These are phyloP conservation scores for Penicillium roqueforti DNA, from an alignment of 495 filamentous ascomycete genomes.

Conservation along the genomic window DNA sequence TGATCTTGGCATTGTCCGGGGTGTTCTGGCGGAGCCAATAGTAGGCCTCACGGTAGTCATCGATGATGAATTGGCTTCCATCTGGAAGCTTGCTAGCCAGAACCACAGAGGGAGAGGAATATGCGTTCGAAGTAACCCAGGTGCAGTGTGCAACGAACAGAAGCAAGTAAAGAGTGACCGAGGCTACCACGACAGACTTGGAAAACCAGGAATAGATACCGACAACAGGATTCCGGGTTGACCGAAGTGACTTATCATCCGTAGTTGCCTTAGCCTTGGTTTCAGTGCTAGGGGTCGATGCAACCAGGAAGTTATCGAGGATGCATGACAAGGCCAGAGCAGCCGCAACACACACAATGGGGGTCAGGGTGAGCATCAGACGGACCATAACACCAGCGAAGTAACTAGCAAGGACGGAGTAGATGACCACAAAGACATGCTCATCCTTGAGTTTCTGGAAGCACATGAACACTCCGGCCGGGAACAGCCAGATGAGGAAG, in stretches of 20 bases:
- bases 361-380: slow-evolving; percentile 95
- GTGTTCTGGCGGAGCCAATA: slow-evolving; percentile 99
- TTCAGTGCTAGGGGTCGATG: slow-evolving; percentile 46
- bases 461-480: slow-evolving; percentile 96
- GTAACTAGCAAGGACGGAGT: slow-evolving; percentile 91
- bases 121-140: slow-evolving; percentile 98
- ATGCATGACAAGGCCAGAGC: slow-evolving; percentile 87
- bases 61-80: slow-evolving; percentile 96
- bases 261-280: slow-evolving; percentile 42
- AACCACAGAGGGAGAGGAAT: slow-evolving; percentile 96
- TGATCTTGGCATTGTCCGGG: slow-evolving; percentile 89
- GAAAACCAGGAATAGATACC: slow-evolving; percentile 81
- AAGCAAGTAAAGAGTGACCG: slow-evolving; percentile 74
- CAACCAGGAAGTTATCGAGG: slow-evolving; percentile 76
- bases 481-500: slow-evolving; percentile 98
- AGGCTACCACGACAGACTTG: slow-evolving; percentile 66
- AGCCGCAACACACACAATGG: slow-evolving; percentile 91
- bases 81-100: slow-evolving; percentile 88
- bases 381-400: slow-evolving; percentile 99
- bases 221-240: slow-evolving; percentile 66
- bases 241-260: slow-evolving; percentile 59
- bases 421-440: slow-evolving; percentile 98
- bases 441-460: slow-evolving; percentile 92
- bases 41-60: slow-evolving; percentile 99
- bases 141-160: slow-evolving; percentile 97